Evolutionary conservation across 495 filamentous ascomycete species (phyloP), one percentile per base, ranked within the genome.

Genomic region (Hypoxylon crocopeplum): DNA sequence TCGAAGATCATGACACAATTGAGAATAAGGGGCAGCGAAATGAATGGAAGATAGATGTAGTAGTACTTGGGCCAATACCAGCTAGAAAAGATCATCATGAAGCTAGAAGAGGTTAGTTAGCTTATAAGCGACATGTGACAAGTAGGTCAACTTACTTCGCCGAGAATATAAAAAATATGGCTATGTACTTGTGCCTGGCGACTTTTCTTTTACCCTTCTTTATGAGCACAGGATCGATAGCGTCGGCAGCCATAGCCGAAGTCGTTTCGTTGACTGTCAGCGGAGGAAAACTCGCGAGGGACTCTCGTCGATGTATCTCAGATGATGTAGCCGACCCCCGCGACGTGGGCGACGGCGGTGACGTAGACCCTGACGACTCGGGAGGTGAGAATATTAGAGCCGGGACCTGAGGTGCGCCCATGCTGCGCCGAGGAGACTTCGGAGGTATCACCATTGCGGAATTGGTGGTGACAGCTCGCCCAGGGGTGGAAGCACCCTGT

Each of bases 1-100:
- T 64, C 42, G 55, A 53, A 24, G 22, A 68, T 62, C 66, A 68
- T 68, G 16, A 63, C n/a, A 24, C 56, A 58, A 19, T 68, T 68
- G 0, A 68, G 48, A 34, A 60, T 51, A 30, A 68, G 61, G 4
- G 66, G 62, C 34, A 68, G 27, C 2, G 66, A 66, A 8, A 68
- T 66, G 32, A 68, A 40, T 36, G 66, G 66, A 13, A 68, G 51
- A 19, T 65, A 68, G n/a, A 68, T 39, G 10, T 48, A 68, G 36
- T 68, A 68, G 36, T 48, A 63, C 17, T 41, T 48, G 7, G 62
- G 32, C 62, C 62, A 68, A 2, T 45, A 68, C 66, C 66, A 68
- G n/a, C 48, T 66, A 5, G 62, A 30, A 19, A 68, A 68, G 42
- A 68, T 68, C n/a, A 68, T 24, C 22, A 68, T 56, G 40, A 57